A percentile compares a stretch with the other conserved stretches of the same genome.
phyloP scores from a whole-genome alignment of 192 early-diverging fungal species.

The Coemansia sp. region DNA sequence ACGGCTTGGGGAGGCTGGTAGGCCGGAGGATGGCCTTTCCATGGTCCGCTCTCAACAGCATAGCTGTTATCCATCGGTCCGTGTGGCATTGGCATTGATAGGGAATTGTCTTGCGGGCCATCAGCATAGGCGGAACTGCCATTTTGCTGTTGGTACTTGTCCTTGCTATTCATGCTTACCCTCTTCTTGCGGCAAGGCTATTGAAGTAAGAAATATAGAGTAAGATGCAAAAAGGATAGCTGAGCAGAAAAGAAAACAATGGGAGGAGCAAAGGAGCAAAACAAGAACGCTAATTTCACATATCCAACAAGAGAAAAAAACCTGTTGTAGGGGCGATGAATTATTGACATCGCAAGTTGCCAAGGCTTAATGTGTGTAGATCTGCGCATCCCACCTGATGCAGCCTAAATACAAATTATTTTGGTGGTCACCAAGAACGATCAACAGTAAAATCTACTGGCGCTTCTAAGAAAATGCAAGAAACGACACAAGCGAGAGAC shows the following conservation, averaged over 20 bases:
- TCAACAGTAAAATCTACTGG: too few species aligned
- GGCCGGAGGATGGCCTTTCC: neutral
- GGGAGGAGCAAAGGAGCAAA: neutral
- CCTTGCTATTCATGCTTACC: neutral
- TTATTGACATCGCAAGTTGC: too few species aligned
- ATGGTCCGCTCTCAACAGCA: neutral
- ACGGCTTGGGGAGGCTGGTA: neutral
- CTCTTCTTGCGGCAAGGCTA: neutral
- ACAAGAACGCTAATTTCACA: too few species aligned
- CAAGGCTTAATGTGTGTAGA: too few species aligned
- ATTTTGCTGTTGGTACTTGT: neutral
- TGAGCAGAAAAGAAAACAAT: neutral
- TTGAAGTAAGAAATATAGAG: neutral
- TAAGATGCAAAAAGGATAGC: neutral
- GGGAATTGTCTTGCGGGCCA: neutral
- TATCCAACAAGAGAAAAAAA: too few species aligned
- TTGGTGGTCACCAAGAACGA: too few species aligned
- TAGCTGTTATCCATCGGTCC: neutral
- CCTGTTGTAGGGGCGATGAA: too few species aligned
- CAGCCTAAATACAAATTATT: too few species aligned
- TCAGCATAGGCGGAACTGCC: neutral
- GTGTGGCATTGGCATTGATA: neutral
- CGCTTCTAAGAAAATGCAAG: too few species aligned
- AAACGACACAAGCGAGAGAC: too few species aligned
- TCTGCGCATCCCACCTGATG: too few species aligned